Evolutionary conservation across 805 yeast species (phyloP).

Genomic region (Ogataea corticis): DNA sequence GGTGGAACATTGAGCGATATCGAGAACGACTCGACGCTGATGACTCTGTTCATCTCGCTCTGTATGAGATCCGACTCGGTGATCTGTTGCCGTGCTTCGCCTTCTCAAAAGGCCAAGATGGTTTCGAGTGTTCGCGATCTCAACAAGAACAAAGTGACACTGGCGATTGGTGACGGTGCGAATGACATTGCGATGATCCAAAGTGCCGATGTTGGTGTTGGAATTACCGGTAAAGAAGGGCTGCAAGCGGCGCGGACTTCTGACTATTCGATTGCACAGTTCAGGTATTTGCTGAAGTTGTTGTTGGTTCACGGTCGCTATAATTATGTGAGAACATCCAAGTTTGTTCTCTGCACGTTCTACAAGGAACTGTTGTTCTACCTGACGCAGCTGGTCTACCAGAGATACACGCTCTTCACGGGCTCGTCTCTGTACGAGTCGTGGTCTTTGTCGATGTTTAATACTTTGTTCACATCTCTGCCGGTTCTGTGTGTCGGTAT

Average conservation of each 20-base stretch:
- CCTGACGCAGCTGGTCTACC: conserved; percentile 84
- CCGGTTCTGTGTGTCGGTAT: conserved; percentile 94
- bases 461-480: conserved; percentile 89
- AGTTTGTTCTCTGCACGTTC: conserved; percentile 89
- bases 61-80: conserved; percentile 89
- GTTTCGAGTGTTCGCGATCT: conserved; percentile 77
- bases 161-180: conserved; percentile 99
- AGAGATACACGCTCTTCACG: conserved; percentile 81
- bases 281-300: conserved; percentile 77
- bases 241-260: conserved; percentile 94
- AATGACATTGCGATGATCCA: conserved; percentile 99
- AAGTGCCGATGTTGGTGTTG: conserved; percentile 96
- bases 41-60: conserved; percentile 78
- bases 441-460: conserved; percentile 97
- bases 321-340: conserved; percentile 88
- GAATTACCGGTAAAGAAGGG: conserved; percentile 97
- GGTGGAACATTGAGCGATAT: conserved; percentile 80
- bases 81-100: conserved; percentile 94
- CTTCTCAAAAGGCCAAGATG: conserved; percentile 92
- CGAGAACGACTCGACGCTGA: conserved; percentile 69
- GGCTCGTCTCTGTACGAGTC: conserved; percentile 93
- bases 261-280: conserved; percentile 94
- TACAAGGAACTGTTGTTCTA: conserved; percentile 92
- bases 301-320: conserved; percentile 94
- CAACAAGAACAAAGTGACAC: conserved; percentile 69